A percentile compares a stretch with the other conserved stretches of the same genome.
Evolutionary conservation across 768 basidiomycete species (phyloP).

Genomic region (Kondoa malvinella): DNA sequence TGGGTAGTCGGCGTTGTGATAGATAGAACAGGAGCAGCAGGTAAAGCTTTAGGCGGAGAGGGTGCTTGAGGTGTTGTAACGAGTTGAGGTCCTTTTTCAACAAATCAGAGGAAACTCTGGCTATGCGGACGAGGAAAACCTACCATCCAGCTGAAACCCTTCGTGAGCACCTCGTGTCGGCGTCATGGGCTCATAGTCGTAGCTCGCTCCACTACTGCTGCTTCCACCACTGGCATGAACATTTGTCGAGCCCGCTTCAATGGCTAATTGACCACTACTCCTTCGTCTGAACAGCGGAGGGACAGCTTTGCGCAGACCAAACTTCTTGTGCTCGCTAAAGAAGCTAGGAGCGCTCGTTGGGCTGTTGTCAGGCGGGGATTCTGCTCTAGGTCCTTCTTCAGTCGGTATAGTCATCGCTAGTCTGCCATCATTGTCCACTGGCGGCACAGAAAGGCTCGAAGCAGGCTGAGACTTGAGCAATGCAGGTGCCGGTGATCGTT

Average conservation of each 20-base stretch:
- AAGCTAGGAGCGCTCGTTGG: constrained; percentile 12
- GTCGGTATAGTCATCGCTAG: neutral
- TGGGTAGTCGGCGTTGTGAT: constrained; percentile 2
- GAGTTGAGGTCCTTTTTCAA: neutral
- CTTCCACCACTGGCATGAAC: constrained; percentile 12
- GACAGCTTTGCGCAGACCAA: constrained; percentile 12
- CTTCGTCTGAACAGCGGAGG: constrained; percentile 12
- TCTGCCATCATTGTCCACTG: neutral
- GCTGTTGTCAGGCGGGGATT: neutral
- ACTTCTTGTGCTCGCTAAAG: neutral
- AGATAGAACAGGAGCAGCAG: neutral
- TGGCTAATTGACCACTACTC: constrained; percentile 13
- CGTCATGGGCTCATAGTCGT: constrained; percentile 28
- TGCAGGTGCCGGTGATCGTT: constrained; percentile 13
- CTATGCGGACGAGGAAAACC: neutral
- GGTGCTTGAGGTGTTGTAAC: neutral
- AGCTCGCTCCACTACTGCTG: neutral
- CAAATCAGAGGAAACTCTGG: neutral
- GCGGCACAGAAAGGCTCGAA: neutral
- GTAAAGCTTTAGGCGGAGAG: neutral
- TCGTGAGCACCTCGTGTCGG: constrained; percentile 22
- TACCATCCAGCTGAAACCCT: constrained; percentile 9
- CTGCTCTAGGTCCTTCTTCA: constrained; percentile 7
- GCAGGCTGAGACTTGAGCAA: neutral
- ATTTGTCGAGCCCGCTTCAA: neutral